These are phyloP conservation scores for Rhodotorula sp. DNA, from an alignment of 1,284 basidiomycete genomes.

Conservation along the genomic window DNA sequence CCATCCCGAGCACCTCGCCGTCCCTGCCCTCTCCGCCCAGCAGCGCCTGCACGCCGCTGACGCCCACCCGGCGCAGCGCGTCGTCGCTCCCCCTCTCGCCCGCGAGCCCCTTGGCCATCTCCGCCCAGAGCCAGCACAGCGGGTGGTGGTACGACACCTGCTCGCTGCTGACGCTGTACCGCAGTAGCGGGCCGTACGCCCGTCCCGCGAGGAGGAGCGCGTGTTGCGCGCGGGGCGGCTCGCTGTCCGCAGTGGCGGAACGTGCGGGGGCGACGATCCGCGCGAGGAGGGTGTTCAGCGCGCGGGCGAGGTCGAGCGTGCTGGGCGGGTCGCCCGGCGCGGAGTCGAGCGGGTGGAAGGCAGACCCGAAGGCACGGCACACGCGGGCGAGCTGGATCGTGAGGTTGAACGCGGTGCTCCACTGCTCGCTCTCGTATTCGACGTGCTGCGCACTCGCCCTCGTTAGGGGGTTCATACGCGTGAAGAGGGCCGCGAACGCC, in stretches of 20 bases:
- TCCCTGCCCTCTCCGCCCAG: slow-evolving; percentile 52
- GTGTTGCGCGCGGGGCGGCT: not conserved
- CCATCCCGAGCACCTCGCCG: slow-evolving; percentile 49
- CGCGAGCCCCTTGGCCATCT: slow-evolving; percentile 67
- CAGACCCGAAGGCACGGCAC: slow-evolving; percentile 83
- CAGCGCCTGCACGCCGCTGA: slow-evolving; percentile 17
- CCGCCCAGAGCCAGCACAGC: slow-evolving; percentile 86
- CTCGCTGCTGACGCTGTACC: not conserved
- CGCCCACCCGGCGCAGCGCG: slow-evolving; percentile 6
- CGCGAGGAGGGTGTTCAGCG: not conserved
- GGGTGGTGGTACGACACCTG: slow-evolving; percentile 77
- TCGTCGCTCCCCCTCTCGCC: not conserved
- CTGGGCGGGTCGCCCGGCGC: not conserved
- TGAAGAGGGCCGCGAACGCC: slow-evolving; percentile 86
- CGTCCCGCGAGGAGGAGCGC: not conserved
- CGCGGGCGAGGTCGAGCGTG: slow-evolving; percentile 1
- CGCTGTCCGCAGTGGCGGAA: not conserved
- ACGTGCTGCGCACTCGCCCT: slow-evolving; percentile 79
- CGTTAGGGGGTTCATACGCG: slow-evolving; percentile 84
- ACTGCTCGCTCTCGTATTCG: slow-evolving; percentile 90
- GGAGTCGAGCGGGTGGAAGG: slow-evolving; percentile 55
- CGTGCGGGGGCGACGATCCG: not conserved
- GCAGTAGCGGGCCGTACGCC: not conserved
- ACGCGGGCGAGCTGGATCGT: slow-evolving; percentile 82
- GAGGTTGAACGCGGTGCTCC: slow-evolving; percentile 91